Evolutionary conservation across 108 stramenopile genomes (phyloP).

Genomic region (Thalassiosira profunda): DNA sequence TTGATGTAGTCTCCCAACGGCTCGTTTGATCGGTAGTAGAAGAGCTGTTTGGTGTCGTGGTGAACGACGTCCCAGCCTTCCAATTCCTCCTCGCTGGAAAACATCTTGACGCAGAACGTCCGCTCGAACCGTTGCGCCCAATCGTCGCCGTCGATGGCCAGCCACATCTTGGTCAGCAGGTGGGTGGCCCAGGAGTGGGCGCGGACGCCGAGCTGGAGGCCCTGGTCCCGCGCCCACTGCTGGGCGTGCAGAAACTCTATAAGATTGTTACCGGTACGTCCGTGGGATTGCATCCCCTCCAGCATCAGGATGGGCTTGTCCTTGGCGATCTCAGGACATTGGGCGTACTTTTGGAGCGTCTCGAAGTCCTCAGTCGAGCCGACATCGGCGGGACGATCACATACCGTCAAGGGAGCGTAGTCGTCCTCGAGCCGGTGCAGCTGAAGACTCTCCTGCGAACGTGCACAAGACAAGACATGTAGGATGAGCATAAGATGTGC

Average conservation of each 20-base stretch:
- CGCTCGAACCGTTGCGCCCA: constrained; percentile 1
- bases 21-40: neutral
- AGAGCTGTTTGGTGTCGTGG: constrained; percentile 14
- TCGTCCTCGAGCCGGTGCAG: too few relatives aligned
- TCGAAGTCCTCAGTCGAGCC: neutral
- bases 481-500: too few relatives aligned
- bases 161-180: constrained; percentile 7
- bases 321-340: neutral
- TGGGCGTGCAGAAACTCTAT: neutral
- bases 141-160: neutral
- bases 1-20: neutral
- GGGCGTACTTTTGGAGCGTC: neutral
- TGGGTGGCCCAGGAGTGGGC: neutral
- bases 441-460: too few relatives aligned
- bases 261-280: neutral
- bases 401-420: too few relatives aligned
- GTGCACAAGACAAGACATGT: too few relatives aligned
- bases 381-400: constrained; percentile 9
- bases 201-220: neutral
- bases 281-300: neutral
- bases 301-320: constrained; percentile 1
- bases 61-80: neutral
- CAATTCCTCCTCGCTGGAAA: neutral
- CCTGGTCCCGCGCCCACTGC: neutral
- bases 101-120: constrained; percentile 11